Base-by-base conservation (phyloP, 352 stramenopile species). In the Phytopythium litorale region DNA sequence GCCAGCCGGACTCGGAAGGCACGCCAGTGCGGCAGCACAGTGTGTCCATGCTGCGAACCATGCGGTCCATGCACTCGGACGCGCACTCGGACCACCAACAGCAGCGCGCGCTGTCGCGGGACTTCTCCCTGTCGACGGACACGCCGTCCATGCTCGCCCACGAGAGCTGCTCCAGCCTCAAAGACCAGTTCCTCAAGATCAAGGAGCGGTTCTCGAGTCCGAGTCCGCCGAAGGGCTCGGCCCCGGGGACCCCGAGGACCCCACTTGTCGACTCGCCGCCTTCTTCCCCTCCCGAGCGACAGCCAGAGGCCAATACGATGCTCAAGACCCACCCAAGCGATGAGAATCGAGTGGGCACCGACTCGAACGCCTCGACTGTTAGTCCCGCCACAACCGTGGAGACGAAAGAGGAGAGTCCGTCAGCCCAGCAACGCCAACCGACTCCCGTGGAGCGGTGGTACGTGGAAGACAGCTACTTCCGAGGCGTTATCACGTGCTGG, bases 151-250 rank as follows among this genome's bases (percentile, higher is more conserved):
- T 71, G 1, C 59, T 85, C 2, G 58, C 70, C 5, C 78, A 88
- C 40, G 81, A 88, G 46, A 88, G 84, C 52, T 89, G 84, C 63
- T 81, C 76, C n/a, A 87, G 75, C 52, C 67, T 92, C 8, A 89
- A 88, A 32, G 84, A 92, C 43, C 84, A 92, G 49, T 92, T 92
- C 32, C 76, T 91, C 42, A 85, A 82, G 63, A 89, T 92, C 60
- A 89, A 89, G 58, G 81, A 92, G 42, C 74, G 79, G 18, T 92
- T 92, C 60, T 89, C 79, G 0, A 70, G 70, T 13, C 67, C 75
- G 12, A 70, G 69, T 15, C 59, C 65, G n/a, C 64, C 66, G n/a
- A 57, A 70, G 13, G 49, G 46, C 7, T 61, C 25, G 33, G 60
- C 58, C 32, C 4, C 53, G 54, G 18, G 57, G 12, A 65, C 9